Evolutionary conservation across 345 rosid genomes (phyloP), one percentile per base, ranked within the genome.

Genomic region (Barbarea vulgaris): DNA sequence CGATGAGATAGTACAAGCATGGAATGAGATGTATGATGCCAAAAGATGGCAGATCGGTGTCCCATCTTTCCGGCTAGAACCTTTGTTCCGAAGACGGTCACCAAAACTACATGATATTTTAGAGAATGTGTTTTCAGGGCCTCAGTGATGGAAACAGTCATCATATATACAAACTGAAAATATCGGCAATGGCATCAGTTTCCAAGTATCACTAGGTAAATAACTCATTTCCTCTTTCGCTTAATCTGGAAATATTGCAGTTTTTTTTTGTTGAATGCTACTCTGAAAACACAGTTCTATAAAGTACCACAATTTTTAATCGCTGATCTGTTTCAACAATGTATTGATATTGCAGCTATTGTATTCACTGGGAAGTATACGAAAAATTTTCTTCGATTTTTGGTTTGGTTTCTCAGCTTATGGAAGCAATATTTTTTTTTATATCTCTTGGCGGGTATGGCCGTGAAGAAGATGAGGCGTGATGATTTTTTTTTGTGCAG

Each of bases 11-110:
- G 93, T 95, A 52, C 97, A 92, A 80, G 99, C 99, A 27, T 92
- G 97, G 97, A 95, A 90, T 83, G 99, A 95, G 69, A 92, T 90
- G 99, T 95, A 90, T 78, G 99, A 90, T 83, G 98, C 91, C 1
- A 89, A 87, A 77, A 86, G 97, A 83, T 95, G 99, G 98, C 89
- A 92, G 82, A 84, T 87, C 7, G 97, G 98, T 34, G 87, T 95
- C 77, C 99, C 99, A 27, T 89, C 99, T 68, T 95, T 95, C 82
- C 82, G 97, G 79, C 83, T 95, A 51, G 97, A 95, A 73, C 97
- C 99, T 53, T 81, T 92, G 84, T 92, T 92, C 77, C 90, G 96
- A 55, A 84, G 96, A 72, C 78, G 90, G 69, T 90, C 82, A 65
- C 93, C 99, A 0, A 95, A 87, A 75, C 91, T 87, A 69, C 96